Evolutionary conservation across 1,139 yeast species (phyloP), one percentile per base, ranked within the genome.

Genomic region (Taphrina pruni): DNA sequence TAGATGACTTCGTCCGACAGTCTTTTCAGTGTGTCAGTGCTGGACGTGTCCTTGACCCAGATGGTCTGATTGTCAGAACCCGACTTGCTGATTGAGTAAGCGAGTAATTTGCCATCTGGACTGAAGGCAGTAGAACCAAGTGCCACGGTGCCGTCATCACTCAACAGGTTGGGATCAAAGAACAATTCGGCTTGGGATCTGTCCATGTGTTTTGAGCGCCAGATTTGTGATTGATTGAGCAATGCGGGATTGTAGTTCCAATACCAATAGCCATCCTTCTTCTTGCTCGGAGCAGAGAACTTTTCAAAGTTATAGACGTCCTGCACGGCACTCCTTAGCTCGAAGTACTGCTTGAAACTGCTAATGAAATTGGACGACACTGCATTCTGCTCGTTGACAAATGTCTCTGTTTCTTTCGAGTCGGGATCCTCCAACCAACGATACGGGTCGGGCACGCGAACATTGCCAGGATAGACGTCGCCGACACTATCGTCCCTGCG

Each of bases 361-460:
- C 26, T 58, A 35, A 64, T 32, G 56, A 20, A 38, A n/a, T 36
- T 45, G 20, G 51, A 17, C n/a, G 61, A 54, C 21, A 55, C 60
- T 6, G 60, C 48, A 17, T 65, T 65, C 65, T 65, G 69, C 36
- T 32, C 69, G 32, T 65, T 62, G 21, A 65, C 69, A 57, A 65
- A 65, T 14, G 52, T 55, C 48, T 48, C 36, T 17, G 69, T 65
- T 58, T 57, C 69, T 38, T 65, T 41, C 17, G 65, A 36, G n/a
- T 65, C 65, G 7, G 65, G 69, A 50, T 65, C 20, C 45, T 65
- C 69, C 26, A 65, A 45, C 52, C 56, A 48, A n/a, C 69, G 64
- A 39, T 57, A 65, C 4, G 69, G 69, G 52, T 65, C 69, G 11
- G 61, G 36, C 32, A 65, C 64, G n/a, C 54, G 46, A 14, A 43